A percentile compares a stretch with the other conserved stretches of the same genome.
Conservation (phyloP, 768 basidiomycete species). For the Paxillus involutus region DNA sequence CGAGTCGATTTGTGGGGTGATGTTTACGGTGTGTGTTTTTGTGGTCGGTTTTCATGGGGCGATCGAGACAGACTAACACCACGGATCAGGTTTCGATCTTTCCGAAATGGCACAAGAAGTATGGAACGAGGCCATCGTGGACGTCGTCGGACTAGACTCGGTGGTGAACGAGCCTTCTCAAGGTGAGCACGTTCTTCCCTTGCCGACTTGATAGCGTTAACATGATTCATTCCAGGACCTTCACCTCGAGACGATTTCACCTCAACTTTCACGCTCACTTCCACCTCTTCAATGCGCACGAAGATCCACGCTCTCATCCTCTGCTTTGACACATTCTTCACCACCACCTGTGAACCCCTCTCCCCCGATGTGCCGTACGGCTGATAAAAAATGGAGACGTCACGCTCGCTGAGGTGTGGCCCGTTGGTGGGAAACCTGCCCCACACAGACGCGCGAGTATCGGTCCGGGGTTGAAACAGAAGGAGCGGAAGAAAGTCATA, state of each 20-base stretch:
- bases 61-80: neutral
- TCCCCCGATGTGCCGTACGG: constrained; percentile 53
- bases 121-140: constrained; percentile 82
- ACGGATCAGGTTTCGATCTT: constrained; percentile 76
- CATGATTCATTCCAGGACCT: constrained; percentile 58
- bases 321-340: constrained; percentile 96
- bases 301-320: constrained; percentile 81
- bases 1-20: constrained; percentile 87
- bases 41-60: too few species aligned
- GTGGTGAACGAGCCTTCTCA: constrained; percentile 70
- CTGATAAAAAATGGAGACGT: constrained; percentile 59
- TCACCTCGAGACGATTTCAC: constrained; percentile 69
- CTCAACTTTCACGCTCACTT: constrained; percentile 71
- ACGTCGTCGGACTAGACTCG: constrained; percentile 67
- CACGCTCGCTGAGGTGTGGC: constrained; percentile 77
- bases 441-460: constrained; percentile 59
- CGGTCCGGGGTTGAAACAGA: constrained; percentile 41
- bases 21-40: constrained; percentile 74
- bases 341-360: constrained; percentile 52
- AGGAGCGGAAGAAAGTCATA: constrained; percentile 39
- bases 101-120: constrained; percentile 75
- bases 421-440: constrained; percentile 64
- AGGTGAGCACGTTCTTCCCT: constrained; percentile 44
- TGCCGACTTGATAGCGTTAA: neutral
- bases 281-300: constrained; percentile 55